A percentile compares a stretch with the other conserved stretches of the same genome.
phyloP scores from a whole-genome alignment of 495 filamentous ascomycete genomes.

The Trichoderma asperelloides region DNA sequence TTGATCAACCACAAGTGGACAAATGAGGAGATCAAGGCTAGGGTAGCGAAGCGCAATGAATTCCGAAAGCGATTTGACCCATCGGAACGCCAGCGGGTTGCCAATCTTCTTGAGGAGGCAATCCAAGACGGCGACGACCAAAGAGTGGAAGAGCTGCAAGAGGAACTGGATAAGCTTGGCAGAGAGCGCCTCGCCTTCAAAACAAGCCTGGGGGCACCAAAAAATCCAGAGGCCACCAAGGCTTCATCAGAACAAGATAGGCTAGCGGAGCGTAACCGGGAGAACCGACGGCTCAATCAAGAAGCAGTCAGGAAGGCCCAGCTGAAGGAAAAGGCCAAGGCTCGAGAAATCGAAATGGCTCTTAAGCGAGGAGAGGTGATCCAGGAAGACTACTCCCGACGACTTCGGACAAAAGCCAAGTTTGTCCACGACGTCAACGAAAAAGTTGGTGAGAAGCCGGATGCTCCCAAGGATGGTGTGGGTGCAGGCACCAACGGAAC shows the following conservation, averaged over 20 bases:
- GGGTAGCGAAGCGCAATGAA: conserved; percentile 58
- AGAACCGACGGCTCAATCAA: conserved; percentile 69
- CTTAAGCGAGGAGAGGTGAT: conserved; percentile 43
- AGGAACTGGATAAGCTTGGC: conserved; percentile 54
- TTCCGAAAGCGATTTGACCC: conserved; percentile 51
- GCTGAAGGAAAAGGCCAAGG: conserved; percentile 60
- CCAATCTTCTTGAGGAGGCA: conserved; percentile 55
- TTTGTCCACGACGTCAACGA: conserved; percentile 50
- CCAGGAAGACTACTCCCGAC: conserved; percentile 47
- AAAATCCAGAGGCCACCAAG: conserved; percentile 32
- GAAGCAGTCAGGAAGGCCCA: conserved; percentile 80
- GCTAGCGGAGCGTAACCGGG: conserved; percentile 63
- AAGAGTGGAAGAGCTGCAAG: conserved; percentile 49
- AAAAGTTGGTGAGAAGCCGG: conserved; percentile 20
- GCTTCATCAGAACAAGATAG: conserved; percentile 57
- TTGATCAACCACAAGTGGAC: conserved; percentile 74
- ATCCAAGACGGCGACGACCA: conserved; percentile 52
- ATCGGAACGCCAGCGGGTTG: conserved; percentile 53
- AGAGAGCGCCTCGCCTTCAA: conserved; percentile 61
- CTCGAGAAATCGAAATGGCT: conserved; percentile 45
- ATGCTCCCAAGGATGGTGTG: conserved; percentile 24
- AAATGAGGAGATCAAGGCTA: conserved; percentile 65
- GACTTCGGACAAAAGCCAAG: conserved; percentile 52
- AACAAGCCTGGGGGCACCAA: conserved; percentile 44
- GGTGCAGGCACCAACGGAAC: conserved; percentile 26